A percentile compares a stretch with the other conserved stretches of the same genome.
phyloP scores from a whole-genome alignment of 2,329 filamentous ascomycete species.

The Pestalotiopsis sp. region DNA sequence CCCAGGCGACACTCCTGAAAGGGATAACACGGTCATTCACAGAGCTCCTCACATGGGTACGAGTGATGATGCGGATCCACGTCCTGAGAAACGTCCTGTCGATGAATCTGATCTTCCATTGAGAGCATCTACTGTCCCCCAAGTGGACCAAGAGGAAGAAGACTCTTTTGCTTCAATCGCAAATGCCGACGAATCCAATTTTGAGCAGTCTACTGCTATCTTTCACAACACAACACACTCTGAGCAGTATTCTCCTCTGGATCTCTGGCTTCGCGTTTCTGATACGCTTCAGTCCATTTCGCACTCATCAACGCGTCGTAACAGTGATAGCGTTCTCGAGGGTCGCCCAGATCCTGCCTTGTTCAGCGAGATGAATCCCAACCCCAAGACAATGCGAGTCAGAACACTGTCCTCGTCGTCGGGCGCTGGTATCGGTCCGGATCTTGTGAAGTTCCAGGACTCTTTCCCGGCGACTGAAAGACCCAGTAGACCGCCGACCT shows the following conservation, averaged over 20 bases:
- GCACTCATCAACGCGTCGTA: slow-evolving; percentile 7
- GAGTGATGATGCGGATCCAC: neutral
- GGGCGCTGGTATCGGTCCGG: neutral
- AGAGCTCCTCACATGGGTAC: neutral
- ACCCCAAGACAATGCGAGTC: slow-evolving; percentile 1
- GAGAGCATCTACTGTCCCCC: neutral
- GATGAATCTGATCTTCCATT: no score
- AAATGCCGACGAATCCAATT: neutral
- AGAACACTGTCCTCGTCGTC: neutral
- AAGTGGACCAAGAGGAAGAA: neutral
- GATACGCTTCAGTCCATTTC: slow-evolving; percentile 2
- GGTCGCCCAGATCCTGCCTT: neutral
- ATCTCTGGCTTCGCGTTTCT: slow-evolving; percentile 27
- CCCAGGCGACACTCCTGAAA: neutral
- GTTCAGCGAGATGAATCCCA: neutral
- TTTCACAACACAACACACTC: slow-evolving; percentile 16
- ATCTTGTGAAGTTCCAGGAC: neutral
- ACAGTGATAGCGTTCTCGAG: slow-evolving; percentile 8
- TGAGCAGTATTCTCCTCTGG: slow-evolving; percentile 25
- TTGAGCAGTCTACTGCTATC: slow-evolving; percentile 11
- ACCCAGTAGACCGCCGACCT: neutral
- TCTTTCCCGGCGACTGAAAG: neutral
- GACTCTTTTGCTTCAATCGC: neutral
- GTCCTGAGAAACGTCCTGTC: neutral
- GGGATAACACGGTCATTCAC: neutral